Evolutionary conservation across 176 grass and related monocot genomes (phyloP), one percentile per base, ranked within the genome.

Genomic region (Saccharum officinarum): DNA sequence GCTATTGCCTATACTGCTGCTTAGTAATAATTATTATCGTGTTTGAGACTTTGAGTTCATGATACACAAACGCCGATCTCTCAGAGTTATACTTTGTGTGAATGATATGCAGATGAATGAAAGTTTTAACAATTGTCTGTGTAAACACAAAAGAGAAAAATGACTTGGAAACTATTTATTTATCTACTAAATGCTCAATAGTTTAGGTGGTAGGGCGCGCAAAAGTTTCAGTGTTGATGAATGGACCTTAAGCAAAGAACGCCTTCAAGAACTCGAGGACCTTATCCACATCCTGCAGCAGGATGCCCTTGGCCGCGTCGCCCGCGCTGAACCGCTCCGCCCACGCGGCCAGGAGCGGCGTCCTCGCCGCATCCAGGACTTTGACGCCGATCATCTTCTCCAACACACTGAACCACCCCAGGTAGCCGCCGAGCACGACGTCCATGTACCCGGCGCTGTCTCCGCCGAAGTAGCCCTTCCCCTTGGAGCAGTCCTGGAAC

Each of bases 401-500:
- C 12, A 84, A 34, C 74, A 73, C 86, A 42, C 31, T 31, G 80
- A 88, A 79, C 86, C 86, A 88, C 9, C 40, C 68, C 3, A 88
- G 68, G 37, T 73, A 84, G 18, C 81, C 67, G 12, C 81, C 87
- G 8, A 88, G 81, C 81, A 45, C 75, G 3, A 80, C 6, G 76
- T 88, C 87, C 1, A 88, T 26, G 59, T 37, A 68, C 69, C 87
- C 87, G 26, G 84, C 22, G 26, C n/a, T 12, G 52, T 78, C 80
- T 40, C 80, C 52, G 16, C 86, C 80, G 22, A 88, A 83, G 91
- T 86, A 88, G 8, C 10, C 50, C 67, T 79, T 88, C 0, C 82
- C 85, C 3, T 18, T 4, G 22, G 63, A 77, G 72, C 45, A 67
- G 0, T 63, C 80, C 33, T 2, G 7, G 34, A 90, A 87, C 12